Conservation (phyloP, 169 alveolate genomes). For the Babesia caballi region DNA sequence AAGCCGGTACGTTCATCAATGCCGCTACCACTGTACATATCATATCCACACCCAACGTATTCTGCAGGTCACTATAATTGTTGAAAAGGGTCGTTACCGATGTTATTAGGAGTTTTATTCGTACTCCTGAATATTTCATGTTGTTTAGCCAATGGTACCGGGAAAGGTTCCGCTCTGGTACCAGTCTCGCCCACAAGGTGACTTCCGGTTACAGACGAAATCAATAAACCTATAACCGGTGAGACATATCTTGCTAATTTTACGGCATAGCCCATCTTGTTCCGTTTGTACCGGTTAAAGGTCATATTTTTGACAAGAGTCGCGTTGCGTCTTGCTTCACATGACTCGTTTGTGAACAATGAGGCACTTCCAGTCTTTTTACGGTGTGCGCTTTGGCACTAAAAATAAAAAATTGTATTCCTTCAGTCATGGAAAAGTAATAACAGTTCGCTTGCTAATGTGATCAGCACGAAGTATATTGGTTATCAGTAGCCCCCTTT, state of each 20-base stretch:
- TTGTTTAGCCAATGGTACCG: conserved; percentile 3
- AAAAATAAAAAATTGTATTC: too few species aligned
- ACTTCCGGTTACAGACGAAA: neutral
- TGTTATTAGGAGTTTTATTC: conserved; percentile 16
- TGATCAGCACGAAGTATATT: too few species aligned
- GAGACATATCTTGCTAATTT: neutral
- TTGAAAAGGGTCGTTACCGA: neutral
- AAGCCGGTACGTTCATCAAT: conserved; percentile 24
- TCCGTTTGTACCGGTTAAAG: neutral
- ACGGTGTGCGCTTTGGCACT: too few species aligned
- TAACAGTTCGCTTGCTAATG: too few species aligned
- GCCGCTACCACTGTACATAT: conserved; percentile 17
- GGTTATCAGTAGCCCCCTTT: too few species aligned
- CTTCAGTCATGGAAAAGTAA: too few species aligned
- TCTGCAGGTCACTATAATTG: conserved; percentile 4
- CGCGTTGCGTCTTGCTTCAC: neutral
- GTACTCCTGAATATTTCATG: neutral
- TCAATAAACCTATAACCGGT: neutral
- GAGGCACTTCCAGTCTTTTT: neutral
- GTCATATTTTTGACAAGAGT: too few species aligned
- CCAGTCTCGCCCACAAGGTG: neutral
- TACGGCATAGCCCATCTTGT: neutral
- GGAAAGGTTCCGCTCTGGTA: neutral
- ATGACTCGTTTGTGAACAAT: neutral
- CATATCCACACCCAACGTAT: conserved; percentile 61